Conservation (phyloP, 768 basidiomycete genomes). For the Lactifluus rugatus region DNA sequence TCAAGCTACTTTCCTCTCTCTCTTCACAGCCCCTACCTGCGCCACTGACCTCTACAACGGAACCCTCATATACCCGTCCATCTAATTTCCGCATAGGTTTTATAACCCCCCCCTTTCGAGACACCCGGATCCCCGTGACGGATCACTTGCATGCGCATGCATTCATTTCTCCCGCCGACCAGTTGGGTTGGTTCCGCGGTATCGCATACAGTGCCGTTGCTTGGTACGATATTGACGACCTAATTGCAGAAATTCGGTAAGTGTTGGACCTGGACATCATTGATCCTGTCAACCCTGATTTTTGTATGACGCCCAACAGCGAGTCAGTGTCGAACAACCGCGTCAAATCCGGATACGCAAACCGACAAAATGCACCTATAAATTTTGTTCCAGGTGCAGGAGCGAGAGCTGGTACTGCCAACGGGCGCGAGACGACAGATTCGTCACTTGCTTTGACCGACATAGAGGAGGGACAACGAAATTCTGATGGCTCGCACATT, state of each 20-base stretch:
- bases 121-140: conserved; percentile 68
- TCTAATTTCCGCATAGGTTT: conserved; percentile 55
- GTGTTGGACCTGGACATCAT: conserved; percentile 19
- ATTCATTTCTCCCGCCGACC: conserved; percentile 54
- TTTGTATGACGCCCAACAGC: conserved; percentile 28
- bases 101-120: conserved; percentile 69
- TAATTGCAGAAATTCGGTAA: conserved; percentile 75
- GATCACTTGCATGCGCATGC: conserved; percentile 76
- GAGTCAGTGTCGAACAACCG: conserved; percentile 78
- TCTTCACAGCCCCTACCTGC: conserved; percentile 13
- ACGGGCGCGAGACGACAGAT: conserved; percentile 54
- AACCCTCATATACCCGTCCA: conserved; percentile 21
- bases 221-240: conserved; percentile 69
- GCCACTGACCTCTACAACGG: conserved; percentile 20
- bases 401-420: conserved; percentile 50
- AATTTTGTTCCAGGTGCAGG: conserved; percentile 67
- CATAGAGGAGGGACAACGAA: conserved; percentile 18
- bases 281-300: neutral
- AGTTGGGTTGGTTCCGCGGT: conserved; percentile 63
- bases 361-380: conserved; percentile 53
- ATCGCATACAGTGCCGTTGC: conserved; percentile 58
- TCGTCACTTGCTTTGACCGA: conserved; percentile 35
- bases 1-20: conserved; percentile 43
- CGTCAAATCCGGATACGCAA: conserved; percentile 62
- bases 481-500: neutral